phyloP scores from a whole-genome alignment of 768 basidiomycete species.

The Mycena albidolilacea region DNA sequence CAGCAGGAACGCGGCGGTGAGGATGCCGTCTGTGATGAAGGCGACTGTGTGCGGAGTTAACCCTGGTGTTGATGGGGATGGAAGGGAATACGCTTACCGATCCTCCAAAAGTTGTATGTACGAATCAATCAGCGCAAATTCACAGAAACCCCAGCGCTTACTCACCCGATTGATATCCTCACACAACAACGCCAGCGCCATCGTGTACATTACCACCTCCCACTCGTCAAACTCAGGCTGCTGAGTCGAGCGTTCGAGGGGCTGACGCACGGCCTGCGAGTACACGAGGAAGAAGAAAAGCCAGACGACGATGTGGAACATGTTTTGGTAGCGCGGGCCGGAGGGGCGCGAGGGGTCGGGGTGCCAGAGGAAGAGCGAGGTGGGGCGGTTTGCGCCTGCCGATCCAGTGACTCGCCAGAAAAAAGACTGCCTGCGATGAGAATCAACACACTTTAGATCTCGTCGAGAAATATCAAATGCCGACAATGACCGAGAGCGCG shows the following conservation, averaged over 20 bases:
- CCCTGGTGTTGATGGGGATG: no score
- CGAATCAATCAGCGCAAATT: conserved; percentile 42
- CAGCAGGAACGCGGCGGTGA: conserved; percentile 81
- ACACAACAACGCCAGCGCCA: conserved; percentile 82
- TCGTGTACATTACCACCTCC: conserved; percentile 85
- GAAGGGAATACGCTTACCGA: conserved; percentile 10
- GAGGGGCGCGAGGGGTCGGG: no score
- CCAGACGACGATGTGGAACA: conserved; percentile 85
- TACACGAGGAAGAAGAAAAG: conserved; percentile 84
- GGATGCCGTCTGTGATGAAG: conserved; percentile 79
- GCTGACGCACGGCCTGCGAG: conserved; percentile 88
- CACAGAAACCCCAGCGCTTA: no score
- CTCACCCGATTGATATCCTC: conserved; percentile 80
- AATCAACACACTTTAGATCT: no score
- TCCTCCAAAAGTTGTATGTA: conserved; percentile 79
- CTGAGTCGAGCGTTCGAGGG: conserved; percentile 75
- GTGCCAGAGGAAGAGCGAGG: no score
- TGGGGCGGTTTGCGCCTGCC: no score
- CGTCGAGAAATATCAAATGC: no score
- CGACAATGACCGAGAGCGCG: no score
- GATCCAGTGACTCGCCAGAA: no score
- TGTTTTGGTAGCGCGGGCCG: no score
- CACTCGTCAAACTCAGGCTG: conserved; percentile 75
- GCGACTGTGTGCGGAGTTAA: conserved; percentile 56
- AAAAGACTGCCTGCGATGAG: no score